Evolutionary conservation across 2,329 filamentous ascomycete genomes (phyloP), one percentile per base, ranked within the genome.

Genomic region (Chaetomiaceae sp.): DNA sequence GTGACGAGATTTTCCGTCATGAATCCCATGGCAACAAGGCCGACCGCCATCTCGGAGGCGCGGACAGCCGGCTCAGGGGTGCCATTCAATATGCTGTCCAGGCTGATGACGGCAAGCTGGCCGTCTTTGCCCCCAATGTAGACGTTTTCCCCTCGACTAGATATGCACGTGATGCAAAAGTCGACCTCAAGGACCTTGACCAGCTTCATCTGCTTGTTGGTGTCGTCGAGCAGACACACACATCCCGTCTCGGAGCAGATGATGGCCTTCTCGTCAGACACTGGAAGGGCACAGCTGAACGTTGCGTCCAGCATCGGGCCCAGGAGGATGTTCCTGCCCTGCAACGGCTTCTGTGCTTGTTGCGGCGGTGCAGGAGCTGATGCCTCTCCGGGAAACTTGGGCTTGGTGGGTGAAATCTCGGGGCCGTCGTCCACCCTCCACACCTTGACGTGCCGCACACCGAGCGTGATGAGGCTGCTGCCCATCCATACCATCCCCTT

Each of bases 401-500:
- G 69, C 66, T 89, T 89, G 8, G 78, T 74, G 1, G 88, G 86
- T 20, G 87, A 87, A 5, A 72, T 71, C 17, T 57, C 57, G 66
- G 75, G 53, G 64, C 63, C 72, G 23, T 92, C 89, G 33, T 94
- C 88, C 11, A 94, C 79, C 61, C 86, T 85, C 94, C 94, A 99
- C 47, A 95, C 81, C 70, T 96, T 97, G 68, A 96, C 83, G 71
- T 96, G 92, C 23, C 94, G 84, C 47, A 94, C 87, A 14, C 94
- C 94, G 22, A 94, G 82, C 57, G 92, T 96, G 54, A 99, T 77
- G 48, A 99, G 78, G 61, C 73, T 88, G 61, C 79, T 87, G 11
- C 91, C 91, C 70, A 96, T 83, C 92, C 94, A 99, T 37, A 88
- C 80, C 82, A 99, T 95, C 49, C 87, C 85, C 59, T 85, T 86